A percentile compares a stretch with the other conserved stretches of the same genome.
These are phyloP conservation scores for Dichotomopilus funicola DNA, from an alignment of 2,329 filamentous ascomycete species.

Conservation along the genomic window DNA sequence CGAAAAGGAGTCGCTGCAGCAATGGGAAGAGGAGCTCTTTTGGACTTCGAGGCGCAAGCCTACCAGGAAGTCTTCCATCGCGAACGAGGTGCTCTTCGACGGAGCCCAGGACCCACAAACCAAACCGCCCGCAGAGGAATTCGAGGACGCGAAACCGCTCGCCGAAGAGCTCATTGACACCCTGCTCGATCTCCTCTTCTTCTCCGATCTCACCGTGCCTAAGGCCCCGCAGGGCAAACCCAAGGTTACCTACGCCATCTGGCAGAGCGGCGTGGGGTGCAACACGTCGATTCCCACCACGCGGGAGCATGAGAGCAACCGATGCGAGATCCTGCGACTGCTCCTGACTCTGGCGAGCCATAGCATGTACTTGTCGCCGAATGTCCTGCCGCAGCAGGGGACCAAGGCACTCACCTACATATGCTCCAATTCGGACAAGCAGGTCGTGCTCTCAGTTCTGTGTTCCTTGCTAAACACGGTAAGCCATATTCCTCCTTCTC, in stretches of 20 bases:
- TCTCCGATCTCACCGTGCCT: constrained; percentile 80
- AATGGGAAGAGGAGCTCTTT: constrained; percentile 92
- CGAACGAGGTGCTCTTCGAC: constrained; percentile 78
- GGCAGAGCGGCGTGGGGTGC: constrained; percentile 96
- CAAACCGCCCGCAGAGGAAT: constrained; percentile 51
- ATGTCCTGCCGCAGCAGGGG: constrained; percentile 71
- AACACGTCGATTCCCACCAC: constrained; percentile 82
- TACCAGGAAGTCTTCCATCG: constrained; percentile 58
- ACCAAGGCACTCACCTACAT: constrained; percentile 83
- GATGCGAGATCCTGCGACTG: constrained; percentile 81
- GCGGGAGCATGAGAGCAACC: constrained; percentile 88
- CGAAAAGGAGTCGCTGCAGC: constrained; percentile 72
- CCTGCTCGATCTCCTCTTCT: constrained; percentile 84
- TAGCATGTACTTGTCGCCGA: constrained; percentile 86
- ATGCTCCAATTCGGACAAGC: constrained; percentile 81
- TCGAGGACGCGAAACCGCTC: constrained; percentile 76
- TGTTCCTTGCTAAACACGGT: constrained; percentile 94
- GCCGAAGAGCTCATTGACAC: constrained; percentile 92
- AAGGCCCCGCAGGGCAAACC: constrained; percentile 61
- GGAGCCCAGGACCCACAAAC: constrained; percentile 54
- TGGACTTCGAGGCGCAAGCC: constrained; percentile 71
- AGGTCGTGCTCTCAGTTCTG: constrained; percentile 79
- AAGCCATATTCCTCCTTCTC: constrained; percentile 28
- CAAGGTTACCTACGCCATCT: constrained; percentile 89
- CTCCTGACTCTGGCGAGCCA: constrained; percentile 81